phyloP scores from a whole-genome alignment of 805 yeast species.

The Metschnikowia borealis region DNA sequence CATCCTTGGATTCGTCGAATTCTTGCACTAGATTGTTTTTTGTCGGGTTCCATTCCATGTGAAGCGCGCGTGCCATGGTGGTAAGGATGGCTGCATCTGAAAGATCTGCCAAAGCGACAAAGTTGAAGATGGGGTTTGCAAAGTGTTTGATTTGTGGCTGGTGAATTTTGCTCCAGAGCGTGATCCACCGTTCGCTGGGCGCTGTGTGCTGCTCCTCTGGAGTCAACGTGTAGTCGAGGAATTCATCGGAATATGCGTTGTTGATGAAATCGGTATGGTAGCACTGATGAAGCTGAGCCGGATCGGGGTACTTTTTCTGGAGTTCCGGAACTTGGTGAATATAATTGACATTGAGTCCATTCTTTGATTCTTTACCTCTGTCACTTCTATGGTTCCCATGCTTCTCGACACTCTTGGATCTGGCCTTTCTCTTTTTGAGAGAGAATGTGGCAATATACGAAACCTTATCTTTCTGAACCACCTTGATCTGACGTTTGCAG shows the following conservation, averaged over 20 bases:
- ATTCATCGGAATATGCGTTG: slow-evolving; percentile 37
- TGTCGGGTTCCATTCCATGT: slow-evolving; percentile 42
- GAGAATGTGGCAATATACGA: slow-evolving; percentile 52
- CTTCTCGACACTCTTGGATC: too few relatives aligned
- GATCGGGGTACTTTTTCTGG: slow-evolving; percentile 25
- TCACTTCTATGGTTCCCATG: too few relatives aligned
- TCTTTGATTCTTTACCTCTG: too few relatives aligned
- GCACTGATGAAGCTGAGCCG: slow-evolving; percentile 22
- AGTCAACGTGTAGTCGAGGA: slow-evolving; percentile 26
- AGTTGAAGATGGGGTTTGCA: slow-evolving; percentile 26
- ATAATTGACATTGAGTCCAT: neutral
- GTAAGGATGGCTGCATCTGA: slow-evolving; percentile 40
- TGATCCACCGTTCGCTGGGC: slow-evolving; percentile 39
- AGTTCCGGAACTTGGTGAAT: slow-evolving; percentile 16
- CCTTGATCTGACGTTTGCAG: slow-evolving; percentile 50
- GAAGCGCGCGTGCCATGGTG: slow-evolving; percentile 38
- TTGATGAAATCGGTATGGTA: slow-evolving; percentile 36
- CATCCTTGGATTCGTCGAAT: slow-evolving; percentile 32
- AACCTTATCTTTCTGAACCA: slow-evolving; percentile 49
- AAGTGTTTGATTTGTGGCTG: slow-evolving; percentile 21
- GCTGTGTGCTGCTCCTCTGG: slow-evolving; percentile 31
- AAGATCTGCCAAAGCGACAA: slow-evolving; percentile 34
- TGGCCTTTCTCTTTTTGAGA: slow-evolving; percentile 23
- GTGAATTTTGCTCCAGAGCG: slow-evolving; percentile 36
- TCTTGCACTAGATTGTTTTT: slow-evolving; percentile 26